phyloP scores from a whole-genome alignment of 768 basidiomycete species.

The Crepidotus variabilis region DNA sequence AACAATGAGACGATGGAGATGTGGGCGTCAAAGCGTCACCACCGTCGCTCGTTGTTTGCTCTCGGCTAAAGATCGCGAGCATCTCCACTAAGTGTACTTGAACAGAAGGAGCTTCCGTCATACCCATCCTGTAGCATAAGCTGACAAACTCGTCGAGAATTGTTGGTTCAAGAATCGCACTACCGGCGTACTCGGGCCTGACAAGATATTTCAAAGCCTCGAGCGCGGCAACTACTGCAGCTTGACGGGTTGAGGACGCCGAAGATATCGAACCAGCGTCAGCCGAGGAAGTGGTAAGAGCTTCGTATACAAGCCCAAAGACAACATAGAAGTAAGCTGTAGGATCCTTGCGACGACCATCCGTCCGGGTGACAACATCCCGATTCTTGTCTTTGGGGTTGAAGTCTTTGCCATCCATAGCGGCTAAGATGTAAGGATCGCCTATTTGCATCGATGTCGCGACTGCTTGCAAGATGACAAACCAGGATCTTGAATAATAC shows the following conservation, averaged over 20 bases:
- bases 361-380: slow-evolving; percentile 13
- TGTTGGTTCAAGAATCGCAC: slow-evolving; percentile 72
- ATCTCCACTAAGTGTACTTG: slow-evolving; percentile 73
- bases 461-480: slow-evolving; percentile 79
- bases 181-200: slow-evolving; percentile 74
- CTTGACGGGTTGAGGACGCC: slow-evolving; percentile 36
- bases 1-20: slow-evolving; percentile 61
- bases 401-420: slow-evolving; percentile 74
- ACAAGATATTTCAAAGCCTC: slow-evolving; percentile 81
- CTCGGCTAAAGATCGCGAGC: slow-evolving; percentile 52
- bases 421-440: slow-evolving; percentile 67
- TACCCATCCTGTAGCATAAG: slow-evolving; percentile 84
- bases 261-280: slow-evolving; percentile 36
- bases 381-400: slow-evolving; percentile 16
- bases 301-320: slow-evolving; percentile 94
- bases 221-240: slow-evolving; percentile 58
- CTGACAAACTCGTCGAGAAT: slow-evolving; percentile 90
- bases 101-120: slow-evolving; percentile 75
- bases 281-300: slow-evolving; percentile 62
- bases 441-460: slow-evolving; percentile 71
- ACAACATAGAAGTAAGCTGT: slow-evolving; percentile 82
- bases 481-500: slow-evolving; percentile 88
- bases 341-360: slow-evolving; percentile 51
- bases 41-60: slow-evolving; percentile 22
- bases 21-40: slow-evolving; percentile 36